Evolutionary conservation across 164 flowering plant genomes (phyloP), one percentile per base, ranked within the genome.

Genomic region (Malania oleifera): DNA sequence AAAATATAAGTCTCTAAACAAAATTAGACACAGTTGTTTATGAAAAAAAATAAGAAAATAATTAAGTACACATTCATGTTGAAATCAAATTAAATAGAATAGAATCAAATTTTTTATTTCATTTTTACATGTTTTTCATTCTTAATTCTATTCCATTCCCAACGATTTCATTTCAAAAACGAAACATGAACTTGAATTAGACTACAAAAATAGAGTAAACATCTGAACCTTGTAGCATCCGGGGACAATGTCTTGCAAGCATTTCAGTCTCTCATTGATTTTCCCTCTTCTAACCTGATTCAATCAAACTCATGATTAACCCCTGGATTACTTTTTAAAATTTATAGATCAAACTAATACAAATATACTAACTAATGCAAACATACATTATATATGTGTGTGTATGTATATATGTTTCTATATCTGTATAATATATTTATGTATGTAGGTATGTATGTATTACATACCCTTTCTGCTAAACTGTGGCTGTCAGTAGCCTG

Each of bases 401-500:
- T 1, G 11, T 19, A 20, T 29, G 1, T 9, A 1, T 23, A 12
- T 26, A 3, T 39, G 20, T 35, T 24, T 39, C 18, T n/a, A 62
- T 41, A 19, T 27, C 14, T 10, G 13, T 18, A 19, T 11, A 29
- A 34, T 6, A 23, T 24, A 38, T 23, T 23, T 7, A 34, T 11
- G 41, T n/a, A 6, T 41, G 7, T 43, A 19, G 56, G 17, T 24
- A n/a, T 12, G 20, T 15, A 15, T 15, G 17, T n/a, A 52, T 6
- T 20, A 41, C 3, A 34, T 81, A 83, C 89, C 80, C 89, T 79
- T 74, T 83, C 89, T n/a, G 89, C 85, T 66, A 82, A 67, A 61
- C 87, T 82, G 69, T 82, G 87, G 59, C 84, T 82, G 58, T 82
- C 87, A 55, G 84, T 82, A 27, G 87, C 87, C 70, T 82, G 84